Evolutionary conservation across 495 filamentous ascomycete genomes (phyloP).

Genomic region (Podospora comata): DNA sequence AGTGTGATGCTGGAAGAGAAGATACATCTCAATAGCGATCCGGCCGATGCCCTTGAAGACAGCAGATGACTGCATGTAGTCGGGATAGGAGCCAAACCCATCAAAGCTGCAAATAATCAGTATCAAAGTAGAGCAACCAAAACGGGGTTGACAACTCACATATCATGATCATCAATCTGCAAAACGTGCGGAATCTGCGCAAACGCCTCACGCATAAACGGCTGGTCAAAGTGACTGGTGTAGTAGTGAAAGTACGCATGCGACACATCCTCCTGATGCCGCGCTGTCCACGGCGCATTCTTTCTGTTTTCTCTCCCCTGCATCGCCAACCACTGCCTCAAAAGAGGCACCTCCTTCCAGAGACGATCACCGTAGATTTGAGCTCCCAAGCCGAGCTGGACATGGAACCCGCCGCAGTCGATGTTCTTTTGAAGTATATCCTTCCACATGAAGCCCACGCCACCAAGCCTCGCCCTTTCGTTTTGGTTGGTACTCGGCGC

Average conservation of each 20-base stretch:
- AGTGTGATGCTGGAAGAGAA: conserved; percentile 98
- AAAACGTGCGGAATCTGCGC: conserved; percentile 94
- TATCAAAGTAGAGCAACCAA: conserved; percentile 11
- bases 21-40: conserved; percentile 96
- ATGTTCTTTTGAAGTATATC: conserved; percentile 96
- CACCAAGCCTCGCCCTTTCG: conserved; percentile 80
- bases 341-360: conserved; percentile 90
- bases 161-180: conserved; percentile 94
- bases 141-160: conserved; percentile 60
- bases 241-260: conserved; percentile 99
- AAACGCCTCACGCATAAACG: conserved; percentile 87
- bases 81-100: conserved; percentile 95
- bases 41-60: conserved; percentile 98
- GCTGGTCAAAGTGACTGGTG: conserved; percentile 94
- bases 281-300: conserved; percentile 84
- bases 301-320: conserved; percentile 89
- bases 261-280: conserved; percentile 89
- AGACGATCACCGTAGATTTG: conserved; percentile 95
- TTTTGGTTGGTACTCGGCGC: conserved; percentile 77
- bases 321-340: conserved; percentile 91
- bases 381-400: conserved; percentile 84
- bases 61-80: conserved; percentile 95
- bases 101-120: conserved; percentile 64
- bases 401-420: conserved; percentile 93
- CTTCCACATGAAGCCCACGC: conserved; percentile 96